Base-by-base conservation (phyloP, 129 eudicot genomes). In the Arctium minus region DNA sequence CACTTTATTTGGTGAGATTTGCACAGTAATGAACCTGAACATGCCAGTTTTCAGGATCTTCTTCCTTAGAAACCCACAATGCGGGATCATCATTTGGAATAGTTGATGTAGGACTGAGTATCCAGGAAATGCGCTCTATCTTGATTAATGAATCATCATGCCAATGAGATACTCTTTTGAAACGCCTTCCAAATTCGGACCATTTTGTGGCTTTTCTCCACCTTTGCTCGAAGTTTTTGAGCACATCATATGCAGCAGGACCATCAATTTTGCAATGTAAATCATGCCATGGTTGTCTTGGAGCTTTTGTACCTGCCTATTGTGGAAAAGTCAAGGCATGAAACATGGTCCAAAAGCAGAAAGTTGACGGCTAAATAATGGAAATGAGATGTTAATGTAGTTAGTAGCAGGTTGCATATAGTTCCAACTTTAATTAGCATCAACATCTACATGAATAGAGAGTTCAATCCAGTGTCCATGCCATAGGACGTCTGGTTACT, bases 281-380 rank as follows among this genome's bases (percentile, higher is more conserved):
- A 85, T 93, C 97, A 83, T 93, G 97, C 97, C 97, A 93, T 71
- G 97, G 97, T 78, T 93, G 89, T 88, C 97, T 93, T 72, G 97
- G 97, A 72, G 86, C 91, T 90, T 88, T 89, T 50, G 85, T 87
- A 81, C 92, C 96, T 88, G 90, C 80, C 97, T 92, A 86, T 91
- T 84, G 73, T 18, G 40, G 60, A 76, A 32, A 69, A 75, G 42
- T 69, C 36, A 48, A 46, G n/a, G 67, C 74, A 73, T 74, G 65
- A 38, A 73, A 62, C 84, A 81, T 60, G 27, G 33, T 73, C 38
- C 64, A 62, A 31, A 79, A 80, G 36, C 71, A 70, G 70, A 42
- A 70, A 71, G 37, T 60, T 33, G 70, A 32, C 5, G 73, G 18
- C 40, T 29, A 78, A 60, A 9, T 73, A 81, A 39, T 12, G 22